Evolutionary conservation across 129 eudicot genomes (phyloP), one percentile per base, ranked within the genome.

Genomic region (Saposhnikovia divaricata): DNA sequence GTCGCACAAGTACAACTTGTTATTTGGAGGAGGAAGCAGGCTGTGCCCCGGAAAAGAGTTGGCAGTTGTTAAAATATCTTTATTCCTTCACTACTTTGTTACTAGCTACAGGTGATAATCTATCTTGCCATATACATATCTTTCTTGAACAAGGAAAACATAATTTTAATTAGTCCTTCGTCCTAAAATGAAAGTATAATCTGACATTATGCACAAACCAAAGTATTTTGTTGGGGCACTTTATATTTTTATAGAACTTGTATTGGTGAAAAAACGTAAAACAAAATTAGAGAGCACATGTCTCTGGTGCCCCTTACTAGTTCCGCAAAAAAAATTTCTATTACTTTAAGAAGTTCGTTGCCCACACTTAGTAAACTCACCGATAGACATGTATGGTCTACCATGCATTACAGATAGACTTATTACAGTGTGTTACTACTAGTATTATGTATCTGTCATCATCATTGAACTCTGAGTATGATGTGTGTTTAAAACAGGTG

Each of bases 21-120:
- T 89, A 37, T 91, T 89, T 61, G 97, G 96, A 80, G 91, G 85
- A 46, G 96, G 96, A 47, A 81, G 72, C 9, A 34, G 96, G 44
- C 77, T 57, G 6, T 91, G 96, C 72, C 93, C 93, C 18, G 96
- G 93, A 79, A 91, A 89, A 76, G 96, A 91, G 72, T 71, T 89
- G 19, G 93, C 85, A 51, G 81, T 89, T 50, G 81, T 13, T 38
- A 77, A 18, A 37, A 81, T 91, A 55, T 84, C 96, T 43, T 63
- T 70, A 10, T 91, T 87, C 78, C 96, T 91, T 89, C 91, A 91
- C 75, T 85, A 91, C 81, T 89, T 91, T 55, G 86, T 91, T 18
- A 91, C 93, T 34, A 82, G 57, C 59, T 91, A 84, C 86, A 87
- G 96, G 96, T 91, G 47, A 87, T 23, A 10, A 21, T 73, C 55